phyloP scores from a whole-genome alignment of 306 rosid species.

The Lagenaria siceraria region DNA sequence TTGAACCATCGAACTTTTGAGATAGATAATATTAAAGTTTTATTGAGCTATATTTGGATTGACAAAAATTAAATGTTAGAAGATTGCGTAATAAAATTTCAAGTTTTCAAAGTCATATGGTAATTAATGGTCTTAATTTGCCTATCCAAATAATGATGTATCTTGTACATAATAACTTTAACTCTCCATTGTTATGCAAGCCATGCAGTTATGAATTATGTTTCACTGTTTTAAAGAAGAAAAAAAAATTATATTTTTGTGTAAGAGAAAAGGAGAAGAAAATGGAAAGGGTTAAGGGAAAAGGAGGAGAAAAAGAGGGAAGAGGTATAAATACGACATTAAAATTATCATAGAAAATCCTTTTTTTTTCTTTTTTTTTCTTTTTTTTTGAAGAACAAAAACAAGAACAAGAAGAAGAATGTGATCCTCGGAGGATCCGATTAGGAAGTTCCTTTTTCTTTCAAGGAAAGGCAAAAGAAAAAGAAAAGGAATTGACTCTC shows the following conservation, averaged over 20 bases:
- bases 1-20: too few species aligned
- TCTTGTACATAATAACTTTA: neutral
- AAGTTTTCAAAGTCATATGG: neutral
- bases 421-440: slow-evolving; percentile 28
- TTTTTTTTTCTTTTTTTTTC: too few species aligned
- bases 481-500: neutral
- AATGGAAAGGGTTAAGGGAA: neutral
- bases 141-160: neutral
- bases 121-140: neutral
- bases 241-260: neutral
- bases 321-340: neutral
- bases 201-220: neutral
- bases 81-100: slow-evolving; percentile 16
- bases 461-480: neutral
- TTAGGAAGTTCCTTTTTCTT: neutral
- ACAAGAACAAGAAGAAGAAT: slow-evolving; percentile 25
- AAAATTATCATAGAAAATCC: neutral
- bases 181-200: neutral
- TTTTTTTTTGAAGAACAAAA: neutral
- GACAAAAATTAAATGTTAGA: too few species aligned
- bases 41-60: too few species aligned
- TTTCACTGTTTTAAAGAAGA: neutral
- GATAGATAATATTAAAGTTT: too few species aligned
- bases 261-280: neutral
- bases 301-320: neutral